Conservation (phyloP, 2,329 filamentous ascomycete species). For the Pseudophaeomoniella oleicola region DNA sequence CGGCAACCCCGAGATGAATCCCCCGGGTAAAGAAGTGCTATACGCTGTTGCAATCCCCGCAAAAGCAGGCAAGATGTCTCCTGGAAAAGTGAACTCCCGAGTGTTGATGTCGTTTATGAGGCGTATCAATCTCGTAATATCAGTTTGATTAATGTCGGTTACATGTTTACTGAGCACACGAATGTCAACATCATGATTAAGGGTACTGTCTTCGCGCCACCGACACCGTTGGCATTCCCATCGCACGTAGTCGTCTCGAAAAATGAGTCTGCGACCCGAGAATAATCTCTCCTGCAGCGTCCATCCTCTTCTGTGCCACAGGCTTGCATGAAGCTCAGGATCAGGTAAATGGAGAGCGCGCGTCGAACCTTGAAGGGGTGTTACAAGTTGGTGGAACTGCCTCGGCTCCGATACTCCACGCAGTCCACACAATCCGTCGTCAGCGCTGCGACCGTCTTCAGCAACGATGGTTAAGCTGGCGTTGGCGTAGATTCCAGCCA, state of each 20-base stretch:
- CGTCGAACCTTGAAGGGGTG: background rate
- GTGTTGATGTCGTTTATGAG: conserved; percentile 3
- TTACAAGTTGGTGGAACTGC: background rate
- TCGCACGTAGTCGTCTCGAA: background rate
- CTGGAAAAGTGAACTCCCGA: conserved; percentile 4
- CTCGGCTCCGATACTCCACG: background rate
- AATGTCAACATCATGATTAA: background rate
- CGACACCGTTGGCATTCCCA: background rate
- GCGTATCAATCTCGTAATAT: too few species aligned
- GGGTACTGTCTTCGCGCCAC: background rate
- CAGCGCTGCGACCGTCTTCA: background rate
- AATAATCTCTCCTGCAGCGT: background rate
- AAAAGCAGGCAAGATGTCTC: conserved; percentile 7
- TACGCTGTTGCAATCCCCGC: conserved; percentile 3
- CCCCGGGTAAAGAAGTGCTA: conserved; percentile 6
- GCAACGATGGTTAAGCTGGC: conserved; percentile 1
- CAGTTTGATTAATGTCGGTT: too few species aligned
- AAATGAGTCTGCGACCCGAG: background rate
- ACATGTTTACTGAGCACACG: background rate
- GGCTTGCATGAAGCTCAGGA: background rate
- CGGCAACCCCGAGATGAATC: conserved; percentile 9
- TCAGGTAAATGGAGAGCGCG: background rate
- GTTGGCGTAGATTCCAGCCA: conserved; percentile 4
- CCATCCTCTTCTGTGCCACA: background rate
- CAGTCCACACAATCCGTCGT: background rate